These are phyloP conservation scores for Fusarium illudens DNA, from an alignment of 2,329 filamentous ascomycete species.

Conservation along the genomic window DNA sequence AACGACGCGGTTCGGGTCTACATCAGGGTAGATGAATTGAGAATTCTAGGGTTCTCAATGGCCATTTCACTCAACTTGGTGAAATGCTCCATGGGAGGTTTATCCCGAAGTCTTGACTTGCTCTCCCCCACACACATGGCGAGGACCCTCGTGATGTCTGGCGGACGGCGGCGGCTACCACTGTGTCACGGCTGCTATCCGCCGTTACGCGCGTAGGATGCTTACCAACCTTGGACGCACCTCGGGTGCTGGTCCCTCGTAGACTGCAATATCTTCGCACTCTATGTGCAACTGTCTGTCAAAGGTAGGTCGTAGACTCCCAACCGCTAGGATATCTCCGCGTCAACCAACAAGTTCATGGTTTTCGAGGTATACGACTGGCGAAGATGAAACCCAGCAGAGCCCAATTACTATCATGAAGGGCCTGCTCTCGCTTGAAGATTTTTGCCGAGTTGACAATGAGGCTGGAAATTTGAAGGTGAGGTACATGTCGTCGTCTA, in stretches of 20 bases:
- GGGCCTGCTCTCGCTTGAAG: constrained; percentile 77
- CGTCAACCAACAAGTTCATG: constrained; percentile 75
- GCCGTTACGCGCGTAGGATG: constrained; percentile 23
- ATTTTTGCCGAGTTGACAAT: constrained; percentile 73
- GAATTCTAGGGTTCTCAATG: constrained; percentile 67
- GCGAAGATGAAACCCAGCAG: constrained; percentile 76
- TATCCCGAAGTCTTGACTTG: constrained; percentile 68
- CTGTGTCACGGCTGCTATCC: background rate
- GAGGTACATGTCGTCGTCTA: constrained; percentile 68
- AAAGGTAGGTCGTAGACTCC: constrained; percentile 37
- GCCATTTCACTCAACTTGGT: constrained; percentile 73
- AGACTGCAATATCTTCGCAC: constrained; percentile 28
- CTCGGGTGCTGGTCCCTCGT: constrained; percentile 15
- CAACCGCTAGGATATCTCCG: constrained; percentile 87
- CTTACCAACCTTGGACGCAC: constrained; percentile 14
- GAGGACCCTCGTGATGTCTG: constrained; percentile 26
- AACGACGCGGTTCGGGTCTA: constrained; percentile 43
- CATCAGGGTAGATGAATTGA: constrained; percentile 55
- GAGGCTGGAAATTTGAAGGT: constrained; percentile 85
- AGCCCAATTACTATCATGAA: constrained; percentile 57
- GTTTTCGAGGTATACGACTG: constrained; percentile 93
- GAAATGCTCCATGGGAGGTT: constrained; percentile 81
- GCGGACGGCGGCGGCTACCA: constrained; percentile 12
- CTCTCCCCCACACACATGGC: constrained; percentile 30
- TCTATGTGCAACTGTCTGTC: background rate